Evolutionary conservation across 371 early-diverging fungal species (phyloP).

Genomic region (Syncephalis fuscata): DNA sequence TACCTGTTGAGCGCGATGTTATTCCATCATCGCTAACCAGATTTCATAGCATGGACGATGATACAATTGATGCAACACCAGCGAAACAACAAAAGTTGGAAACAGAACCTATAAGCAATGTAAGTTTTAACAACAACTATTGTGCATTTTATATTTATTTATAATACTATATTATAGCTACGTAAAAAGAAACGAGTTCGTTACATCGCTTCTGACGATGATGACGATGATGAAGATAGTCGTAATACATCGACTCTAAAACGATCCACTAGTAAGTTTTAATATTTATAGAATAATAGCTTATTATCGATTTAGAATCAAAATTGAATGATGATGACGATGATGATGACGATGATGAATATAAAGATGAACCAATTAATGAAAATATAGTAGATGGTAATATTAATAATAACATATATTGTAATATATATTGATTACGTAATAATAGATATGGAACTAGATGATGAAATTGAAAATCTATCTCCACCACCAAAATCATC

Average conservation of each 20-base stretch:
- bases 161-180: constrained; percentile 4
- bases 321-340: constrained; percentile 7
- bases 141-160: no score
- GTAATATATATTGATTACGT: constrained; percentile 5
- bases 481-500: not conserved
- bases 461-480: not conserved
- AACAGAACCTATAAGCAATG: no score
- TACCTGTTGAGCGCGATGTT: no score
- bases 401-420: constrained; percentile 11
- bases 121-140: no score
- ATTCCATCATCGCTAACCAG: no score
- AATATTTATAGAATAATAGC: not conserved
- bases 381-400: constrained; percentile 11
- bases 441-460: not conserved
- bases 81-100: no score
- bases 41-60: no score
- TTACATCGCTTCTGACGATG: constrained; percentile 17
- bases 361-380: constrained; percentile 15
- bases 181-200: constrained; percentile 12
- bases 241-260: not conserved
- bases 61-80: no score
- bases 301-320: constrained; percentile 9
- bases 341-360: constrained; percentile 17
- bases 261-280: no score
- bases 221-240: constrained; percentile 12